A percentile compares a stretch with the other conserved stretches of the same genome.
phyloP scores from a whole-genome alignment of 1,284 basidiomycete species.

The Mycena sp. region DNA sequence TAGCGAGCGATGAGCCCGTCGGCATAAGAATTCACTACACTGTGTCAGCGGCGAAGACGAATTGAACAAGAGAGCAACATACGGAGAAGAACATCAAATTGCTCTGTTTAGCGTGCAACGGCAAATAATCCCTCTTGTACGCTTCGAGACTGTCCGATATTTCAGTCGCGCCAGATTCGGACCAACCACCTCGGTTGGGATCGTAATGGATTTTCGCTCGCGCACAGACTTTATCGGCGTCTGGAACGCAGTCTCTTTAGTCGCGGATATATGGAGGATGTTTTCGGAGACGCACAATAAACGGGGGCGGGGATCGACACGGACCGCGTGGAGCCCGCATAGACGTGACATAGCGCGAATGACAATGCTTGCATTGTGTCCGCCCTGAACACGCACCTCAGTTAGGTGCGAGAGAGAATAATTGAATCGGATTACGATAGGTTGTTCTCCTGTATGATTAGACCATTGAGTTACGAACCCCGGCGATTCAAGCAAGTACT shows the following conservation, averaged over 20 bases:
- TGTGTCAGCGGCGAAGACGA: too few species aligned
- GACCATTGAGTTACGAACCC: background rate
- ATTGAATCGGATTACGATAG: constrained; percentile 29
- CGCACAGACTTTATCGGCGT: constrained; percentile 53
- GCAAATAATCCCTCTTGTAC: constrained; percentile 40
- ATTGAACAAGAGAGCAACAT: background rate
- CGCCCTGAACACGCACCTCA: constrained; percentile 45
- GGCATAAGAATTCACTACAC: too few species aligned
- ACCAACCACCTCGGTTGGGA: constrained; percentile 34
- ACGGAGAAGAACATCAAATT: constrained; percentile 21
- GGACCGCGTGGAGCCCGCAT: constrained; percentile 81
- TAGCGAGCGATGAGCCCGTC: too few species aligned
- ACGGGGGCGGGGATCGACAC: constrained; percentile 87
- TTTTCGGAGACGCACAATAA: constrained; percentile 66
- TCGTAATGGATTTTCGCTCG: constrained; percentile 52
- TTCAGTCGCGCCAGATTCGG: constrained; percentile 42
- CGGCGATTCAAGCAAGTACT: constrained; percentile 22
- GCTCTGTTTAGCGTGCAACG: constrained; percentile 38
- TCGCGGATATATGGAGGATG: background rate
- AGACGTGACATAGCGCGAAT: constrained; percentile 83
- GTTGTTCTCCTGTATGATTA: constrained; percentile 36
- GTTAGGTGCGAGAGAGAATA: background rate
- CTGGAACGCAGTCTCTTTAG: constrained; percentile 29
- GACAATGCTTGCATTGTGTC: constrained; percentile 76
- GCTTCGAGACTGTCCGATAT: constrained; percentile 36